These are phyloP conservation scores for Nakataea oryzae DNA, from an alignment of 2,329 filamentous ascomycete species.

Conservation along the genomic window DNA sequence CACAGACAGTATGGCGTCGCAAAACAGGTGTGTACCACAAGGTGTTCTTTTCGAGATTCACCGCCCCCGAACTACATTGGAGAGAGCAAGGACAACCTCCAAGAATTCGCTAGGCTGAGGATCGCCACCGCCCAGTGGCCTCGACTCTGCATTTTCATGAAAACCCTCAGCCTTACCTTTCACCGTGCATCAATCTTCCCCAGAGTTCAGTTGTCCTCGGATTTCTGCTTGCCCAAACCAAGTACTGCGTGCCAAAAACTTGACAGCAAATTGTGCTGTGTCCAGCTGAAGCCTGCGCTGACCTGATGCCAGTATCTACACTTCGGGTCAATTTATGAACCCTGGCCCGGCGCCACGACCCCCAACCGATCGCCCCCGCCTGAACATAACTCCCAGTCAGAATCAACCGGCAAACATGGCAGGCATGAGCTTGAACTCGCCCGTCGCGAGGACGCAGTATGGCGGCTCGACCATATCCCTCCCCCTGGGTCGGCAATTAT, in stretches of 20 bases:
- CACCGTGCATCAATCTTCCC: not conserved
- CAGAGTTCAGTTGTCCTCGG: not conserved
- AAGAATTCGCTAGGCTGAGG: not conserved
- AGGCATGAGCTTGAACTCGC: conserved; percentile 60
- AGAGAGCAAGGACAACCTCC: not conserved
- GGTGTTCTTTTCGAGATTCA: not conserved
- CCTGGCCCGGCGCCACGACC: conserved; percentile 89
- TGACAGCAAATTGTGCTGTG: not conserved
- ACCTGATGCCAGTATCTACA: conserved; percentile 36
- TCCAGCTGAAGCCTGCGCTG: not conserved
- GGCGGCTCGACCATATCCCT: conserved; percentile 64
- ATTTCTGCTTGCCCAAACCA: not conserved
- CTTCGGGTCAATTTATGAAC: conserved; percentile 78
- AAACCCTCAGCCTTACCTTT: not conserved
- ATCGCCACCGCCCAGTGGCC: not conserved
- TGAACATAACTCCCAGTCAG: conserved; percentile 67
- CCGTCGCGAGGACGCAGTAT: conserved; percentile 55
- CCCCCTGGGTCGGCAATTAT: conserved; percentile 52
- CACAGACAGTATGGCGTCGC: conserved; percentile 19
- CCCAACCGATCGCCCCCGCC: conserved; percentile 71
- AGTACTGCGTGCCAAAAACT: not conserved
- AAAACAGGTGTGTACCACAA: conserved; percentile 19
- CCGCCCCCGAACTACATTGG: not conserved
- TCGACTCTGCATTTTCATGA: not conserved
- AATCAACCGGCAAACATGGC: conserved; percentile 71